Base-by-base conservation (phyloP, 2,329 filamentous ascomycete species). In the Verticillium zaregamsianum region DNA sequence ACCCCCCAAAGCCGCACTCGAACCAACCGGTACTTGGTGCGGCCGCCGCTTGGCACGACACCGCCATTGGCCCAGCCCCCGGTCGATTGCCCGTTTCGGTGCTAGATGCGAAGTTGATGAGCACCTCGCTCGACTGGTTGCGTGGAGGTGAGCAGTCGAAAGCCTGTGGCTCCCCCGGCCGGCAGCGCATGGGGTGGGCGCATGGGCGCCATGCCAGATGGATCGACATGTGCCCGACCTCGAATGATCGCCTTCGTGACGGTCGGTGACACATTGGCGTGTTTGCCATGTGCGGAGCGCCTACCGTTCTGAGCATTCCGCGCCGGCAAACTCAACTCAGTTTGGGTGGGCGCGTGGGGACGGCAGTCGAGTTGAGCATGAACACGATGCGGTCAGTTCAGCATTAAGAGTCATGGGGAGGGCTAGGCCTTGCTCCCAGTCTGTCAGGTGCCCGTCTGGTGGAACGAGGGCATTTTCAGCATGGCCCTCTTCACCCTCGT, bases 81-180 rank as follows among this genome's bases (percentile, higher is more conserved):
- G 63, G 63, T 37, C 37, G 14, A 61, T 59, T 64, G 35, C 61
- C 61, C 63, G 6, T 61, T 64, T 64, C 59, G 59, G 63, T 57
- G 49, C 59, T 64, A 59, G 63, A 64, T 57, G 63, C 61, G 63
- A 64, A 61, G 55, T 25, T 59, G 56, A 57, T 52, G 45, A 52
- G 45, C 45, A 52, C 14, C 45, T 52, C 45, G 45, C n/a, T 52
- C 45, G 45, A 23, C 45, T 52, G 45, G 45, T 52, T 52, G 45
- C 45, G 45, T 52, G n/a, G n/a, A 23, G n/a, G 20, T 52, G 39
- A 20, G 15, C 39, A 6, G 39, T 52, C 45, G 20, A 17, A 52
- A 14, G 45, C 17, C 45, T 52, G 45, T 52, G 11, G 33, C 20
- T 6, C 11, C 33, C 33, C 33, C 9, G 33, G 33, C 33, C 3